Evolutionary conservation across 495 filamentous ascomycete species (phyloP).

Genomic region (Cetradonia linearis): DNA sequence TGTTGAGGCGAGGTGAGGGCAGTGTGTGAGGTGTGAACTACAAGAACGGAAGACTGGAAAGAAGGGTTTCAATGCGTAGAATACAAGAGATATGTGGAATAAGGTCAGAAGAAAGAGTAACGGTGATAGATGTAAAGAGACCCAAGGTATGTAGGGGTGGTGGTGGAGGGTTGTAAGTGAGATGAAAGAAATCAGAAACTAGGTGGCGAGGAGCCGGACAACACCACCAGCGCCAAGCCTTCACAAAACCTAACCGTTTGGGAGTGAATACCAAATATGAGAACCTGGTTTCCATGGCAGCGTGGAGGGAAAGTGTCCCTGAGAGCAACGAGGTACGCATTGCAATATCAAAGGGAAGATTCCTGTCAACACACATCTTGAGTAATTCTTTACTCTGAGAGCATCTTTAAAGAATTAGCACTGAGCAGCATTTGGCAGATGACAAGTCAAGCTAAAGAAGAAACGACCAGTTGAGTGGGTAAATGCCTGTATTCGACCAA

Average conservation of each 20-base stretch:
- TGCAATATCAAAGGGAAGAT: background rate
- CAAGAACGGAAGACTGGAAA: background rate
- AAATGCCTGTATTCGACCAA: slow-evolving; percentile 23
- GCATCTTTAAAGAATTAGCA: background rate
- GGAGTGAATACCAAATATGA: too few relatives aligned
- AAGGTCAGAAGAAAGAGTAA: background rate
- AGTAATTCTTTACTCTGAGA: background rate
- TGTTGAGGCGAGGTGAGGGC: background rate
- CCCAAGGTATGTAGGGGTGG: background rate
- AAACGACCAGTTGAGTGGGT: slow-evolving; percentile 17
- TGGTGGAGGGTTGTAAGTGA: background rate
- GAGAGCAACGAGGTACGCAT: too few relatives aligned
- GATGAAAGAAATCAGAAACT: background rate
- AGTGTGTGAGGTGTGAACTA: background rate
- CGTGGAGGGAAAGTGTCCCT: too few relatives aligned
- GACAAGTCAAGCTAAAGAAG: background rate
- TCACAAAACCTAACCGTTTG: background rate
- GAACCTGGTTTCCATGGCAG: too few relatives aligned
- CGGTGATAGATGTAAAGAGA: background rate
- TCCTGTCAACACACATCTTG: background rate
- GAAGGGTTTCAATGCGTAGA: background rate
- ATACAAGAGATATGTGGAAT: background rate
- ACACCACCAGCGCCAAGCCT: background rate
- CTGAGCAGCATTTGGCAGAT: background rate
- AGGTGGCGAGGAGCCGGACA: background rate